Conservation (phyloP, 2,329 filamentous ascomycete species). For the Aureobasidium namibiae region DNA sequence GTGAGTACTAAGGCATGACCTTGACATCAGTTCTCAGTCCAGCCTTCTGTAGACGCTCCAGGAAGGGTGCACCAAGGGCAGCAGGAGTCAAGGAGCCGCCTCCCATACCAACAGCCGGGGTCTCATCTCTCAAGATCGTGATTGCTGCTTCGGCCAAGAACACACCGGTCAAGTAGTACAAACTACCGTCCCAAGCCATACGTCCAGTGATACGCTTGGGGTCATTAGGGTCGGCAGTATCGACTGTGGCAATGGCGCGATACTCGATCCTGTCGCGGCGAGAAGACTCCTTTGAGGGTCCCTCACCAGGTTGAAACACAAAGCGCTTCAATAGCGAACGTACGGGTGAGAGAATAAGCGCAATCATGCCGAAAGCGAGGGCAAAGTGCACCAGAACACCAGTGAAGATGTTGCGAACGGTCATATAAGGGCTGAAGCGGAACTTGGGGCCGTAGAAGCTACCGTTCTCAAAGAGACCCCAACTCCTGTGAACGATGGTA, state of each 20-base stretch:
- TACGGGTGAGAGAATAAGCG: conserved; percentile 44
- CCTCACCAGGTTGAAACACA: conserved; percentile 43
- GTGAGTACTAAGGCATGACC: conserved; percentile 21
- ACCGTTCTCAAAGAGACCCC: conserved; percentile 44
- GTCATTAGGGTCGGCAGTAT: conserved; percentile 36
- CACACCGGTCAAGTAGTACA: conserved; percentile 61
- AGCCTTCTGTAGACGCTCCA: conserved; percentile 53
- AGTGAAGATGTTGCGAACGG: conserved; percentile 40
- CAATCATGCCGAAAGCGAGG: conserved; percentile 37
- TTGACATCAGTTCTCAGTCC: conserved; percentile 54
- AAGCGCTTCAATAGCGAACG: conserved; percentile 42
- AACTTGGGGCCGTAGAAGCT: conserved; percentile 52
- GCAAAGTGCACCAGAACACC: conserved; percentile 43
- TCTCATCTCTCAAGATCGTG: conserved; percentile 52
- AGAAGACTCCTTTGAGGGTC: conserved; percentile 19
- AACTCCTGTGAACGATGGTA: conserved; percentile 52
- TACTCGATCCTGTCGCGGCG: conserved; percentile 43
- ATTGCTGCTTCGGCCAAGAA: conserved; percentile 57
- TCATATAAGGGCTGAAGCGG: conserved; percentile 49
- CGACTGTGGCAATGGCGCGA: conserved; percentile 55
- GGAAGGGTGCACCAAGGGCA: conserved; percentile 57
- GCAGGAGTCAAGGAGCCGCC: conserved; percentile 68
- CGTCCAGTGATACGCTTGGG: conserved; percentile 48
- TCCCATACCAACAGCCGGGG: conserved; percentile 44
- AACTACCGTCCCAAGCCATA: conserved; percentile 50